Evolutionary conservation across 495 filamentous ascomycete species (phyloP).

Genomic region (Annulohypoxylon moriforme): DNA sequence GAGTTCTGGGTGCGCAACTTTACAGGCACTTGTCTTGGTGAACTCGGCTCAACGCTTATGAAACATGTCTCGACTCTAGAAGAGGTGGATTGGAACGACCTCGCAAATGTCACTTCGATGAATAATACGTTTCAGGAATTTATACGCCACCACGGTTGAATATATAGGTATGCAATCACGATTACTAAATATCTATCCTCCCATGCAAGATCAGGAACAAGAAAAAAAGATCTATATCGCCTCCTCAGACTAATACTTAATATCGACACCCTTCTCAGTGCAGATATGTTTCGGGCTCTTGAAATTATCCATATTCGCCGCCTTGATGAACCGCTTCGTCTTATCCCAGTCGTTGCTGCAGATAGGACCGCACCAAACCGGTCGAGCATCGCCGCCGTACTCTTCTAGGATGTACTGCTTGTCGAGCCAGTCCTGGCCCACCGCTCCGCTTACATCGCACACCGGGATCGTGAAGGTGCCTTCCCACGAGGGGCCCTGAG

Average conservation of each 20-base stretch:
- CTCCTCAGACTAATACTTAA: background rate
- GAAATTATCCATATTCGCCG: background rate
- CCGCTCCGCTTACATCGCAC: slow-evolving; percentile 2
- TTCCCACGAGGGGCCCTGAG: slow-evolving; percentile 2
- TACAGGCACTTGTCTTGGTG: slow-evolving; percentile 18
- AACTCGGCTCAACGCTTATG: background rate
- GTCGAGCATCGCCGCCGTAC: background rate
- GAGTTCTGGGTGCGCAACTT: slow-evolving; percentile 23
- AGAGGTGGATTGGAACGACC: background rate
- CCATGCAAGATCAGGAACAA: background rate
- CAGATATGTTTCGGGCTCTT: slow-evolving; percentile 9
- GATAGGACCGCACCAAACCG: background rate
- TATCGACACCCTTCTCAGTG: background rate
- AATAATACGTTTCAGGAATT: background rate
- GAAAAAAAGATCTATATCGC: background rate
- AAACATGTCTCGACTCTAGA: slow-evolving; percentile 3
- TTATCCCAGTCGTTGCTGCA: slow-evolving; percentile 13
- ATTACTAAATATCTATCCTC: background rate
- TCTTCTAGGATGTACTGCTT: slow-evolving; percentile 4
- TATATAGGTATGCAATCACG: no score
- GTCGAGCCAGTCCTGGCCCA: background rate
- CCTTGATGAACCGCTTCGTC: slow-evolving; percentile 4
- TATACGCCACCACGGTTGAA: background rate
- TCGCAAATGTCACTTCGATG: background rate
- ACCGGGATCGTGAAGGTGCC: slow-evolving; percentile 11